Base-by-base conservation (phyloP, 192 early-diverging fungal genomes). In the Funneliformis mosseae region DNA sequence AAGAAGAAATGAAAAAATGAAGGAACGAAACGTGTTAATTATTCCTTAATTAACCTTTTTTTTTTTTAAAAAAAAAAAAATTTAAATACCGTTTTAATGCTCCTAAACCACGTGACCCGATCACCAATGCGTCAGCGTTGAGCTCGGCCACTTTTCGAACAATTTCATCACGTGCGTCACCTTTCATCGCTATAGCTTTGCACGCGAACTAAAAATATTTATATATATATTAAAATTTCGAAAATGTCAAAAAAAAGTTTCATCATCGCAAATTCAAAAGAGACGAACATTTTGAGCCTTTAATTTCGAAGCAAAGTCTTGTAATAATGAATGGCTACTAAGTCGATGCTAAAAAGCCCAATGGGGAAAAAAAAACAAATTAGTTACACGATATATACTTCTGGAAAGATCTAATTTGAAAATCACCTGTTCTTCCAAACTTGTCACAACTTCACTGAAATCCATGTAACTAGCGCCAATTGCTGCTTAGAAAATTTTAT, bases 61-160 rank as follows among this genome's bases (percentile, higher is more conserved):
- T 75, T 23, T 68, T 28, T 25, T 81, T 42, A 67, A 61, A 78
- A 66, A 6, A 39, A 71, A 70, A 69, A 33, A 28, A 28, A 71
- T 6, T 16, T 45, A 25, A 79, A 68, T 42, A 86, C 81, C 89
- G 64, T 79, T 88, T 87, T 63, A 93, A 60, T 4, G 81, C 76
- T 1, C 92, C 89, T 76, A 90, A 80, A 21, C 92, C 92, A 42
- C 91, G 85, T 27, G 86, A 87, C 21, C 92, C 92, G 72, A 94
- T 81, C 46, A 94, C 82, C 11, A 94, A 79, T 66, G 87, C 80
- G 80, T 90, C 89, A 7, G 92, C 88, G 27, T 88, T 83, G n/a
- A 91, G 33, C 48, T 92, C 89, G 18, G 66, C 74, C 14, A 87
- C 85, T 71, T 94, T 94, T 46, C 84, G 82, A 25, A 89, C 86